Evolutionary conservation across 2,329 filamentous ascomycete species (phyloP), one percentile per base, ranked within the genome.

Genomic region (Raffaelea albimanens): DNA sequence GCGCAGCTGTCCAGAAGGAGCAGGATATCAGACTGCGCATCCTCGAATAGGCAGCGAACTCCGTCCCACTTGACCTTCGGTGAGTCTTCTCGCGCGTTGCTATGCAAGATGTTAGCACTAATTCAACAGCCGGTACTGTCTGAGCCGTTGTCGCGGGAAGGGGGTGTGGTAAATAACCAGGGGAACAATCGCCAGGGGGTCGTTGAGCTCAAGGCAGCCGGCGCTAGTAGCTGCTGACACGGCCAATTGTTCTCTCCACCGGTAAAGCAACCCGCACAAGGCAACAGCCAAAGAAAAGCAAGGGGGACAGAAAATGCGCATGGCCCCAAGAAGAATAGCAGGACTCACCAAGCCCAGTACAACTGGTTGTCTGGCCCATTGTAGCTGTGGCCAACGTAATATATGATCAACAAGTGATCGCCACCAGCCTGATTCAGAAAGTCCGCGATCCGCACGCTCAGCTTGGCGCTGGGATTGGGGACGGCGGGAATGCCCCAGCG

Each of bases 271-370:
- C 7, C 25, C 13, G 25, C 7, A 7, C 7, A 16, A 40, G 19
- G n/a, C n/a, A 40, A 20, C n/a, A 40, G 19, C 9, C 9, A 4
- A 40, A 8, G 14, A 19, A 19, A 40, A 20, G 16, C 38, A 4
- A 11, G 19, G 9, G 10, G 7, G 19, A 40, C 19, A 31, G 13
- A 38, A 39, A 39, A 2, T 18, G 7, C 45, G 55, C 42, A 53
- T 47, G 25, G 25, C 25, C 25, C 25, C 7, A 29, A 29, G 13
- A 13, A 29, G 13, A 29, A 29, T 13, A 7, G 25, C 25, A 43
- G 40, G 22, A 71, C 78, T 67, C 69, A 83, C 80, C 76, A 77
- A 49, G 80, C 77, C 80, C 80, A 83, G 60, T 80, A 82, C 22
- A 82, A 65, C 60, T 82, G 76, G 56, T 73, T 73, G 58, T 83